A percentile compares a stretch with the other conserved stretches of the same genome.
phyloP scores from a whole-genome alignment of 1,284 basidiomycete species.

The Rhizoctonia solani region DNA sequence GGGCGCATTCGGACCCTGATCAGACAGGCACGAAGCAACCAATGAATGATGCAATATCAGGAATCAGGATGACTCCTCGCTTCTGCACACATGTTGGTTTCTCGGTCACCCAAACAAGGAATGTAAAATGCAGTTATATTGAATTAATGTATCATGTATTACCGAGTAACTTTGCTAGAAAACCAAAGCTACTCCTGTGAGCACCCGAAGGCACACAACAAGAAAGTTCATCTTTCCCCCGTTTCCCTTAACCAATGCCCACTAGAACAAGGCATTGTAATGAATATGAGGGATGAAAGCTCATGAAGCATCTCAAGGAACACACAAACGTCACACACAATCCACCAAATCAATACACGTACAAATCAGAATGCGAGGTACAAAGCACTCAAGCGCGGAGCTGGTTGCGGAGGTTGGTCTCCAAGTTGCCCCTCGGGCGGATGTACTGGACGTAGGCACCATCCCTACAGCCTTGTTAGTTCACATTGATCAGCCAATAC shows the following conservation, averaged over 20 bases:
- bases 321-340: constrained; percentile 19
- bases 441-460: constrained; percentile 89
- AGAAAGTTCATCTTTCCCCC: constrained; percentile 63
- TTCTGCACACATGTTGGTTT: neutral
- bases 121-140: neutral
- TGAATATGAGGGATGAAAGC: constrained; percentile 64
- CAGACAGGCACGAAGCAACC: constrained; percentile 4
- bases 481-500: constrained; percentile 39
- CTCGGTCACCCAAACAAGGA: neutral
- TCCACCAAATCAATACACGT: constrained; percentile 39
- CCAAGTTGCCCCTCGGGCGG: constrained; percentile 81
- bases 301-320: constrained; percentile 19
- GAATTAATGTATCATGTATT: constrained; percentile 19
- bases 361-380: constrained; percentile 41
- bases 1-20: neutral
- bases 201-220: constrained; percentile 21
- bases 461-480: constrained; percentile 56
- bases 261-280: constrained; percentile 64
- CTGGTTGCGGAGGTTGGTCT: constrained; percentile 83
- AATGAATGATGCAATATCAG: too few species aligned
- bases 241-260: constrained; percentile 80
- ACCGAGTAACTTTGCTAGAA: constrained; percentile 18
- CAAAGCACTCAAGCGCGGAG: constrained; percentile 60
- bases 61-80: neutral
- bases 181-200: constrained; percentile 24